Percentiles rank a stretch among this genome's conserved stretches.
phyloP scores from a whole-genome alignment of 192 early-diverging fungal species.

The Dispira parvispora region DNA sequence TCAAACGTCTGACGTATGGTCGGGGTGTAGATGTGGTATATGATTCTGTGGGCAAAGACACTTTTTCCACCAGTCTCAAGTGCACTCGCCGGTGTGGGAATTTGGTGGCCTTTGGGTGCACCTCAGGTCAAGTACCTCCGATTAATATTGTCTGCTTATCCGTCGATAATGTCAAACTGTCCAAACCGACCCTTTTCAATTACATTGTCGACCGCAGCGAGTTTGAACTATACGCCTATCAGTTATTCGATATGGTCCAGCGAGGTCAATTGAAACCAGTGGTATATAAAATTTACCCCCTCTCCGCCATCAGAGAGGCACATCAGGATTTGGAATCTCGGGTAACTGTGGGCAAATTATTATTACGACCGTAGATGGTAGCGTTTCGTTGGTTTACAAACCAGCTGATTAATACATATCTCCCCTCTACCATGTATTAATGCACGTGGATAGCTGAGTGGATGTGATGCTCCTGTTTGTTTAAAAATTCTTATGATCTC shows the following conservation, averaged over 20 bases:
- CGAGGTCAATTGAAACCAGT: conserved; percentile 42
- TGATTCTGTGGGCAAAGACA: conserved; percentile 85
- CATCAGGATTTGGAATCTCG: conserved; percentile 61
- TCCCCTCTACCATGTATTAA: too few relatives aligned
- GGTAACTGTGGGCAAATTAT: conserved; percentile 54
- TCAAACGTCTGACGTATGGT: conserved; percentile 53
- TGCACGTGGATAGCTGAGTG: too few relatives aligned
- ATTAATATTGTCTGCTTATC: conserved; percentile 38
- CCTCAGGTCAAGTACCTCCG: conserved; percentile 59
- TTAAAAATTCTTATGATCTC: too few relatives aligned
- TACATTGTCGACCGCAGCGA: conserved; percentile 53
- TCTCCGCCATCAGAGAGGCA: conserved; percentile 56
- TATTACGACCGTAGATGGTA: conserved; percentile 18
- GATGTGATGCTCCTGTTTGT: too few relatives aligned
- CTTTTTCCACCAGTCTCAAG: conserved; percentile 55
- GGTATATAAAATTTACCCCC: conserved; percentile 56
- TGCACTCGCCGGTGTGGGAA: conserved; percentile 44
- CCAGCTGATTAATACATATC: too few relatives aligned
- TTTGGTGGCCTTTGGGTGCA: conserved; percentile 78
- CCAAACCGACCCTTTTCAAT: conserved; percentile 56
- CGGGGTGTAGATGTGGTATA: conserved; percentile 65
- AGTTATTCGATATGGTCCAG: conserved; percentile 41
- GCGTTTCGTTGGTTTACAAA: too few relatives aligned
- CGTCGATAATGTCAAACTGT: conserved; percentile 52
- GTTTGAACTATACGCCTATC: conserved; percentile 35